Percentiles rank a stretch among this genome's conserved stretches.
Conservation (phyloP, 2,329 filamentous ascomycete genomes). For the Calonectria crousiana region DNA sequence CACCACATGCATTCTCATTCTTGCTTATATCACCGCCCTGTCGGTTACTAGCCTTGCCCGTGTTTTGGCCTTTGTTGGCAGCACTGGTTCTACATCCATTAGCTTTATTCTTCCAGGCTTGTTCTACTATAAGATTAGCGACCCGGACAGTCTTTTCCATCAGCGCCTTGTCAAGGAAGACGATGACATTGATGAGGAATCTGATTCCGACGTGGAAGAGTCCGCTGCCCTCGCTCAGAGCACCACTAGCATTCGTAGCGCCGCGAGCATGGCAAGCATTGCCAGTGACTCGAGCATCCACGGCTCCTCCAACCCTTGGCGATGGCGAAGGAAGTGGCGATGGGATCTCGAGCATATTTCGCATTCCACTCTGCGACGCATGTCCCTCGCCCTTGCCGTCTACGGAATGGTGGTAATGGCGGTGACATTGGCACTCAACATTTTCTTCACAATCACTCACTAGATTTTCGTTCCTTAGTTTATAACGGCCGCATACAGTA, state of each 20-base stretch:
- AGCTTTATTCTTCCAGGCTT: slow-evolving; percentile 96
- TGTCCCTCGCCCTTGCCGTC: slow-evolving; percentile 80
- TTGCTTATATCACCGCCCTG: slow-evolving; percentile 90
- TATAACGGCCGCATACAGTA: slow-evolving; percentile 34
- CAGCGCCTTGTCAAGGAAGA: slow-evolving; percentile 91
- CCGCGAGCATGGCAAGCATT: slow-evolving; percentile 53
- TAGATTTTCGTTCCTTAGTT: slow-evolving; percentile 25
- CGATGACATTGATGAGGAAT: slow-evolving; percentile 78
- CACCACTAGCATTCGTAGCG: slow-evolving; percentile 59
- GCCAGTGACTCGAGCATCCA: slow-evolving; percentile 46
- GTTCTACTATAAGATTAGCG: slow-evolving; percentile 98
- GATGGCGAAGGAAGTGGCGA: slow-evolving; percentile 68
- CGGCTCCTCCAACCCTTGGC: slow-evolving; percentile 51
- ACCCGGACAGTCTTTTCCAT: slow-evolving; percentile 87
- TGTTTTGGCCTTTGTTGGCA: slow-evolving; percentile 94
- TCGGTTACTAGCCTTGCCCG: slow-evolving; percentile 90
- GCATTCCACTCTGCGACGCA: slow-evolving; percentile 74
- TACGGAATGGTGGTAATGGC: slow-evolving; percentile 93
- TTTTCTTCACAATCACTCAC: slow-evolving; percentile 78
- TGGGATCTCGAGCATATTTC: slow-evolving; percentile 74
- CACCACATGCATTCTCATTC: slow-evolving; percentile 85
- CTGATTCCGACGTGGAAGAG: slow-evolving; percentile 64
- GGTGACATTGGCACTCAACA: slow-evolving; percentile 87
- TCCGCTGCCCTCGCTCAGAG: slow-evolving; percentile 58
- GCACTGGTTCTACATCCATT: slow-evolving; percentile 93